phyloP scores from a whole-genome alignment of 1,284 basidiomycete genomes.

The Moniliophthora roreri region DNA sequence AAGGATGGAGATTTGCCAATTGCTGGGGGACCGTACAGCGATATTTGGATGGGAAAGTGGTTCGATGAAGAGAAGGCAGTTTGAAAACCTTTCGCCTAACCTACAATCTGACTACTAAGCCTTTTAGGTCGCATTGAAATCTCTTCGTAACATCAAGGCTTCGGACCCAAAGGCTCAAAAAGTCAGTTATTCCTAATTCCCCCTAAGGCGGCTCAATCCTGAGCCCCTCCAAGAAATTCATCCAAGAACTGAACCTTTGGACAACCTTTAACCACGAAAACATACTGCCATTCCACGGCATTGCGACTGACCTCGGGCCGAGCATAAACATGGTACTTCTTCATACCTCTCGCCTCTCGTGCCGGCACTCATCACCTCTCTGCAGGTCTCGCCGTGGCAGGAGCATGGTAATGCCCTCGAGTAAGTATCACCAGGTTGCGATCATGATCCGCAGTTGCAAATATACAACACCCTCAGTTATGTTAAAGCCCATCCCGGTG shows the following conservation, averaged over 20 bases:
- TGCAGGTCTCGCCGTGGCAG: conserved; percentile 61
- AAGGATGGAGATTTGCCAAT: conserved; percentile 36
- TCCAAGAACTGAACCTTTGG: conserved; percentile 54
- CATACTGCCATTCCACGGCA: conserved; percentile 51
- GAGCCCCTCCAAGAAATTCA: conserved; percentile 51
- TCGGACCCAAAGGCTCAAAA: conserved; percentile 36
- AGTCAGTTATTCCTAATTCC: conserved; percentile 27
- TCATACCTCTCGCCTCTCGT: not conserved
- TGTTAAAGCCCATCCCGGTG: conserved; percentile 29
- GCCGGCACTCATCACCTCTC: not conserved
- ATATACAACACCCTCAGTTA: conserved; percentile 39
- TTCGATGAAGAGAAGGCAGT: conserved; percentile 45
- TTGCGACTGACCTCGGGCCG: conserved; percentile 50
- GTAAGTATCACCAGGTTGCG: conserved; percentile 28
- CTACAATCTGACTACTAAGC: not conserved
- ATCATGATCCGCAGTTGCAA: conserved; percentile 2
- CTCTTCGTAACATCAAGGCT: conserved; percentile 42
- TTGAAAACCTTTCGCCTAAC: no score
- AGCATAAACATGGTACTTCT: conserved; percentile 44
- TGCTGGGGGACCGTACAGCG: conserved; percentile 48
- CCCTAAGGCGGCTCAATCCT: not conserved
- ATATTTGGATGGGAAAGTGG: conserved; percentile 53
- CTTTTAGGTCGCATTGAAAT: conserved; percentile 54
- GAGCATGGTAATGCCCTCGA: conserved; percentile 52
- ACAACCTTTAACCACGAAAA: conserved; percentile 45